These are phyloP conservation scores for Candida sanyaensis DNA, from an alignment of 1,139 yeast species.

Conservation along the genomic window DNA sequence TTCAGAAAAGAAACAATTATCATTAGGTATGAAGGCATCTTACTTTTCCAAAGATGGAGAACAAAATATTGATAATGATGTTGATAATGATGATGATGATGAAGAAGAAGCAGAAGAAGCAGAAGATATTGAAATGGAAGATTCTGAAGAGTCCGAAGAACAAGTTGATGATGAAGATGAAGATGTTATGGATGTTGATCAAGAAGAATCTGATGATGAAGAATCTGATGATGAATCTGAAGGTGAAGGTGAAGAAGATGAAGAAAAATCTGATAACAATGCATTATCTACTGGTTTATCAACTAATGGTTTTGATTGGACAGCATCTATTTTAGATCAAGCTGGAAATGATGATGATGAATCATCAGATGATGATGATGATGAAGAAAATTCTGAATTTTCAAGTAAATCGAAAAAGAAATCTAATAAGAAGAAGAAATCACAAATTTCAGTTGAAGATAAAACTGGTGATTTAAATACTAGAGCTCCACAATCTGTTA, in stretches of 20 bases:
- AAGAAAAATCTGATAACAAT: constrained; percentile 20
- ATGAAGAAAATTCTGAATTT: constrained; percentile 38
- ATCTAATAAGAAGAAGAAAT: constrained; percentile 34
- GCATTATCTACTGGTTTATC: constrained; percentile 57
- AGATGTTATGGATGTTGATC: constrained; percentile 22
- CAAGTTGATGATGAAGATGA: constrained; percentile 28
- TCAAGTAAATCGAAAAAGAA: constrained; percentile 36
- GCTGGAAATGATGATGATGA: constrained; percentile 55
- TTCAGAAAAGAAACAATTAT: constrained; percentile 66
- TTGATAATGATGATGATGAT: too few species aligned
- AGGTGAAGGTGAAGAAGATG: constrained; percentile 15
- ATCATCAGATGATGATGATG: constrained; percentile 51
- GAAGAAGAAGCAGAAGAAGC: too few species aligned
- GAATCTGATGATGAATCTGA: too few species aligned
- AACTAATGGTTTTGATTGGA: constrained; percentile 90
- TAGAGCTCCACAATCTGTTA: constrained; percentile 85
- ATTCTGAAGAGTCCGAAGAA: constrained; percentile 26
- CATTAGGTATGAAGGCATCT: constrained; percentile 94
- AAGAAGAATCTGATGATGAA: constrained; percentile 21
- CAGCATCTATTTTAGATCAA: constrained; percentile 84
- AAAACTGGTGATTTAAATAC: constrained; percentile 82
- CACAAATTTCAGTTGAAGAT: constrained; percentile 60
- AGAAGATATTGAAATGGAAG: constrained; percentile 28
- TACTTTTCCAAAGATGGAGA: constrained; percentile 58
- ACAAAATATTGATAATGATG: too few species aligned